Base-by-base conservation (phyloP, 176 grass and related monocot genomes). In the Carex kokanica region DNA sequence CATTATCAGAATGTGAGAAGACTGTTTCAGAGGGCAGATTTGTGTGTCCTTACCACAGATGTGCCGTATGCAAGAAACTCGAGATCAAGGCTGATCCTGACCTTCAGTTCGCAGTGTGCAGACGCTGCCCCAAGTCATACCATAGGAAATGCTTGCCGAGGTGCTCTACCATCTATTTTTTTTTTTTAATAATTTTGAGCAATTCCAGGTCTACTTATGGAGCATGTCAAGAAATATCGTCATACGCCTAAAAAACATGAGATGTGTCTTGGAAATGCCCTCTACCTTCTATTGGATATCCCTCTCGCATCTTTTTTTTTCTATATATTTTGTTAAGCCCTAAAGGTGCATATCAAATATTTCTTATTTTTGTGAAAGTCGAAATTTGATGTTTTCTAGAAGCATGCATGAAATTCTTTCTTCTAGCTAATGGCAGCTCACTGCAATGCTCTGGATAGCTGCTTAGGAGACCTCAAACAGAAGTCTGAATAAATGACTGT, bases 71-170 rank as follows among this genome's bases (percentile, higher is more conserved):
- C 80, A 90, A 99, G 77, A 72, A 85, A 83, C 72, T 91, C 59
- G 96, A 99, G 88, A 81, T 89, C 60, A 95, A 89, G 80, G 81
- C 88, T 51, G 79, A 88, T 83, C 60, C 60, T 57, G 86, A 85
- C 8, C 82, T 93, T 75, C 91, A 93, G 52, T 99, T 99, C 87
- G 92, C 95, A 73, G 84, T 94, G 38, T 98, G 95, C 84, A 91
- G 95, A 87, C 90, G 95, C 14, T 98, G 95, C 53, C 90, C 95
- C 4, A 94, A 85, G 72, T 94, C 95, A 38, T 98, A 94, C 63
- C 95, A 98, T 67, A 89, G 90, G 81, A 94, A 93, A 66, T 98
- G 95, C 91, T 87, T 98, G 74, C 95, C 92, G 55, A 93, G 90
- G 95, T 98, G 40, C 40, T 77, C 14, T 10, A 23, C 25, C 29